Evolutionary conservation across 345 rosid genomes (phyloP).

Genomic region (Citrus reticulata): DNA sequence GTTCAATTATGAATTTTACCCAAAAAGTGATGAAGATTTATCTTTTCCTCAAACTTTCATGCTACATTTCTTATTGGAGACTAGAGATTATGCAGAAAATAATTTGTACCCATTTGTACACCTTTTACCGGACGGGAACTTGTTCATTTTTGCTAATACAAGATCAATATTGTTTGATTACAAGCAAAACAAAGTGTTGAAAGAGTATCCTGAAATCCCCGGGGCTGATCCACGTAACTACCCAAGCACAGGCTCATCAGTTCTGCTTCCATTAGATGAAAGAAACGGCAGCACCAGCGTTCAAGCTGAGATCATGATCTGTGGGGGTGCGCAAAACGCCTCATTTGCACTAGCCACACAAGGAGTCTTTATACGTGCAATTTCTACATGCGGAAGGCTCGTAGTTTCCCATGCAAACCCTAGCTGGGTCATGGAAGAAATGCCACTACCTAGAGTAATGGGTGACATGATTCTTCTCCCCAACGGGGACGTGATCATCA

Average conservation of each 20-base stretch:
- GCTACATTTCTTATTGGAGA: conserved; percentile 47
- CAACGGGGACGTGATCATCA: conserved; percentile 55
- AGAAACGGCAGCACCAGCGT: conserved; percentile 4
- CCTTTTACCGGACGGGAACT: conserved; percentile 79
- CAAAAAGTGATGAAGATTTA: conserved; percentile 3
- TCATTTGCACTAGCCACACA: conserved; percentile 26
- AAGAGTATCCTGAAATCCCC: conserved; percentile 55
- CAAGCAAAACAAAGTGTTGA: conserved; percentile 41
- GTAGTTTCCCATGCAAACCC: conserved; percentile 38
- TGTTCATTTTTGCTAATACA: conserved; percentile 80
- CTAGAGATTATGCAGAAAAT: conserved; percentile 59
- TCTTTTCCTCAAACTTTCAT: neutral
- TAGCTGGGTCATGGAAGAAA: conserved; percentile 65
- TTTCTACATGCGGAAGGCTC: conserved; percentile 69
- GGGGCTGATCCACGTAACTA: conserved; percentile 66
- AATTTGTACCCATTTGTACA: conserved; percentile 84
- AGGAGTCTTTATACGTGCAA: conserved; percentile 36
- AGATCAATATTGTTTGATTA: conserved; percentile 63
- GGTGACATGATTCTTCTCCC: conserved; percentile 83
- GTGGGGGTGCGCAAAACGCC: conserved; percentile 71
- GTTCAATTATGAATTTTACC: conserved; percentile 67
- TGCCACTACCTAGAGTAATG: conserved; percentile 83
- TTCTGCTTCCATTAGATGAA: conserved; percentile 70
- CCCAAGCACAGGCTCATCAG: conserved; percentile 85
- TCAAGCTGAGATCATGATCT: conserved; percentile 63